Conservation (phyloP, 202 grass and related monocot species). For the Alloteropsis angusta region DNA sequence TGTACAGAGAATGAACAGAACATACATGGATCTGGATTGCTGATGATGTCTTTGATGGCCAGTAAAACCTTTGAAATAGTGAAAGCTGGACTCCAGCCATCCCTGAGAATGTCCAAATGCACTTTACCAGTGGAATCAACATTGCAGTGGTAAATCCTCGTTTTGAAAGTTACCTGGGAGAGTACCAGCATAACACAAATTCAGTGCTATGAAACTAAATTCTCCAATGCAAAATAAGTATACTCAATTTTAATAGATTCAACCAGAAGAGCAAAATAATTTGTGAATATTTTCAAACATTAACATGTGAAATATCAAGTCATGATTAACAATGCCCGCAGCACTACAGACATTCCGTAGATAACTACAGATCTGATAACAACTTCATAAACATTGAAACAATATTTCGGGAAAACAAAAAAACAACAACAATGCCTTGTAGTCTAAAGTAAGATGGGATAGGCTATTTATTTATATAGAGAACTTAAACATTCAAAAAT, state of each 20-base stretch:
- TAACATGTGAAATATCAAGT: not conserved
- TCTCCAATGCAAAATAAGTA: not conserved
- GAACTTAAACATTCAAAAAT: not conserved
- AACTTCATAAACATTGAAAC: not conserved
- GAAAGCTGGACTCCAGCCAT: slow-evolving; percentile 77
- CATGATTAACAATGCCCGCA: not conserved
- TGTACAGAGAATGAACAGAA: slow-evolving; percentile 21
- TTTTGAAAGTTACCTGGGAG: slow-evolving; percentile 72
- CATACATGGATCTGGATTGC: slow-evolving; percentile 86
- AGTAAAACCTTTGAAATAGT: slow-evolving; percentile 90
- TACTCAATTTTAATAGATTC: not conserved
- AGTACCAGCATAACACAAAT: slow-evolving; percentile 5
- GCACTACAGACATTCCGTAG: not conserved
- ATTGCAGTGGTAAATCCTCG: slow-evolving; percentile 89
- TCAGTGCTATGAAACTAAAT: not conserved
- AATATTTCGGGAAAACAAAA: not conserved
- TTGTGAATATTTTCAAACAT: slow-evolving; percentile 6
- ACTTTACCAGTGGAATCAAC: slow-evolving; percentile 50
- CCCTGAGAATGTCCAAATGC: slow-evolving; percentile 63
- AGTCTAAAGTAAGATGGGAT: not conserved
- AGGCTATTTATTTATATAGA: not conserved
- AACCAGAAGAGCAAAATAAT: not conserved
- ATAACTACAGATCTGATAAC: not conserved
- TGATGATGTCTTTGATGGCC: slow-evolving; percentile 69
- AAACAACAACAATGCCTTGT: not conserved